Percentiles rank a stretch among this genome's conserved stretches.
phyloP scores from a whole-genome alignment of 2,329 filamentous ascomycete genomes.

The Blastomyces emzantsi region DNA sequence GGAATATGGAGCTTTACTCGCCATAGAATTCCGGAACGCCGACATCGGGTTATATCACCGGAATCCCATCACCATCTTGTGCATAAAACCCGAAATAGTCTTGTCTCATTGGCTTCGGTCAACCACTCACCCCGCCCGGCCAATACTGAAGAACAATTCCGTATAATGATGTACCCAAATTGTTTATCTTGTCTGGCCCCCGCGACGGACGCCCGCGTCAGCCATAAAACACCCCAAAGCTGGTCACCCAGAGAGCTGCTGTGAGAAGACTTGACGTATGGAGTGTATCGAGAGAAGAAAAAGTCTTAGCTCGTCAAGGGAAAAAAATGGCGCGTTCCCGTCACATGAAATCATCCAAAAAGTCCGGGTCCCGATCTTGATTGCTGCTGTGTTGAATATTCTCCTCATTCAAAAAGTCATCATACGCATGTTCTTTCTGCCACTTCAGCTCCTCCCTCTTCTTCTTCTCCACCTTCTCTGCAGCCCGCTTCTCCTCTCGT shows the following conservation, averaged over 20 bases:
- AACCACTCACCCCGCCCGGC: not conserved
- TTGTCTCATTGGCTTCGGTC: not conserved
- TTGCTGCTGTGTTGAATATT: conserved; percentile 71
- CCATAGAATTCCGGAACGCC: not conserved
- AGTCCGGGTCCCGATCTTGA: conserved; percentile 64
- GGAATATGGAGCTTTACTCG: not conserved
- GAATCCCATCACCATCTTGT: not conserved
- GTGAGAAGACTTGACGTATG: not conserved
- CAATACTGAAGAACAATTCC: not conserved
- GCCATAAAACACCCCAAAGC: not conserved
- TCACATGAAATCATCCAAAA: conserved; percentile 91
- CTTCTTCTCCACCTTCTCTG: conserved; percentile 44
- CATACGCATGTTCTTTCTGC: conserved; percentile 97
- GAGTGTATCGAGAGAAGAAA: not conserved
- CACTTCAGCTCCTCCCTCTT: conserved; percentile 84
- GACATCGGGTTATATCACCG: not conserved
- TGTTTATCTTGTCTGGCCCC: not conserved
- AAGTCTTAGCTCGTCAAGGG: not conserved
- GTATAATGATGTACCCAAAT: not conserved
- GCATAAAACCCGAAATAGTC: not conserved
- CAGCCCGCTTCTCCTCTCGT: conserved; percentile 32
- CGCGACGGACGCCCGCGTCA: not conserved
- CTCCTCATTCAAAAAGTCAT: conserved; percentile 80
- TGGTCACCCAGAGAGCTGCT: not conserved
- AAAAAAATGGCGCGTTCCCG: not conserved